Conservation (phyloP, 306 rosid species). For the Pueraria montana region DNA sequence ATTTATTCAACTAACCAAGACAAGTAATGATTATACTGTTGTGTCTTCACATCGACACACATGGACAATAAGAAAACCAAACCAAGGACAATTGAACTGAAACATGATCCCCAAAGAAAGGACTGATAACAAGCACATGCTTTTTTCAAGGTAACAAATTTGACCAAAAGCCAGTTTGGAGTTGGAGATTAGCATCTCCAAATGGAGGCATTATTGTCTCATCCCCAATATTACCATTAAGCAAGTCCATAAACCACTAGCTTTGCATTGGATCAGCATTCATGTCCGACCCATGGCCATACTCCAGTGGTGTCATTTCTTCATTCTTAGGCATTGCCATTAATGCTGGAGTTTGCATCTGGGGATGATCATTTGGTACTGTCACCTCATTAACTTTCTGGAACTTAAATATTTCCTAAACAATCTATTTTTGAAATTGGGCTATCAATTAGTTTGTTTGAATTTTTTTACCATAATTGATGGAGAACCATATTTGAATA, state of each 20-base stretch:
- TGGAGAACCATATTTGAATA: too few relatives aligned
- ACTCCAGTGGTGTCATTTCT: too few relatives aligned
- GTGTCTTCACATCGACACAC: conserved; percentile 12
- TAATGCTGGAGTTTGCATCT: neutral
- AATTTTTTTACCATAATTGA: too few relatives aligned
- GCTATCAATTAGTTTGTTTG: too few relatives aligned
- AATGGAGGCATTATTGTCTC: conserved; percentile 21
- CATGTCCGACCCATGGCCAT: neutral
- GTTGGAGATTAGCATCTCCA: conserved; percentile 36
- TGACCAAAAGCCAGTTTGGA: conserved; percentile 21
- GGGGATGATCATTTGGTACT: neutral
- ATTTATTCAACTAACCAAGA: too few relatives aligned
- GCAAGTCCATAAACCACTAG: conserved; percentile 32
- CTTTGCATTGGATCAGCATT: neutral
- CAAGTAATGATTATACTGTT: neutral
- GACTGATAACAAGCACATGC: neutral
- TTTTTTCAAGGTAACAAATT: neutral
- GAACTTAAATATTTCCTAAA: too few relatives aligned
- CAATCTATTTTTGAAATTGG: too few relatives aligned
- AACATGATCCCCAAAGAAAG: neutral
- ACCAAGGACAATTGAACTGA: neutral
- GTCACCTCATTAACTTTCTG: neutral
- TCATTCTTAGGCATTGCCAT: neutral
- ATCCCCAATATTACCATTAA: conserved; percentile 10
- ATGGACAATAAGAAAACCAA: neutral